Percentiles rank a stretch among this genome's conserved stretches.
Evolutionary conservation across 116 monocot genomes (phyloP).

Genomic region (Phalaenopsis hybrid): DNA sequence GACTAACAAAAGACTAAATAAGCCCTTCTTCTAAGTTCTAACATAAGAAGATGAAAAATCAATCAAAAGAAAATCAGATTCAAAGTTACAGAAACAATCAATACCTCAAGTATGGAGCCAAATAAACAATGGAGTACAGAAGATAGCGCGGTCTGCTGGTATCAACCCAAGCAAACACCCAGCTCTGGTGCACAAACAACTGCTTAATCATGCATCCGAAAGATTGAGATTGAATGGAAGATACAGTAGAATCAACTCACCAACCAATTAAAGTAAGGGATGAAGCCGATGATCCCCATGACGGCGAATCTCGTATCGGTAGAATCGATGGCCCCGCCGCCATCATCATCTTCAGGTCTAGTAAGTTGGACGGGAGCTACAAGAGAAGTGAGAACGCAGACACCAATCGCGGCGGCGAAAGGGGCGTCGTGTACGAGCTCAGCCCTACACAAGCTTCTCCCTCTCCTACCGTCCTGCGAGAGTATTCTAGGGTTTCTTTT

Average conservation of each 20-base stretch:
- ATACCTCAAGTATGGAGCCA: slow-evolving; percentile 93
- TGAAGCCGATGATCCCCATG: slow-evolving; percentile 83
- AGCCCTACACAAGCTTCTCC: slow-evolving; percentile 25
- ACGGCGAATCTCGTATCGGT: slow-evolving; percentile 76
- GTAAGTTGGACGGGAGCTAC: slow-evolving; percentile 29
- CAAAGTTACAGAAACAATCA: too few relatives aligned
- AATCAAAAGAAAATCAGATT: too few relatives aligned
- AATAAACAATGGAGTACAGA: slow-evolving; percentile 71
- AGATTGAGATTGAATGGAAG: background rate
- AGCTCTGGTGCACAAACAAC: slow-evolving; percentile 38
- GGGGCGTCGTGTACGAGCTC: slow-evolving; percentile 75
- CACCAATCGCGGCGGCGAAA: slow-evolving; percentile 77
- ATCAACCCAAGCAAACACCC: slow-evolving; percentile 98
- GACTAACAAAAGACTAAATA: background rate
- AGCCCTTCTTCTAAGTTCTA: too few relatives aligned
- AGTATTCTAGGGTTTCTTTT: background rate
- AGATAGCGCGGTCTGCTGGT: slow-evolving; percentile 66
- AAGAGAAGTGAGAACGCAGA: slow-evolving; percentile 70
- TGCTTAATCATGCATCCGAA: background rate
- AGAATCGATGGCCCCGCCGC: slow-evolving; percentile 39
- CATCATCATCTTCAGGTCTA: slow-evolving; percentile 23
- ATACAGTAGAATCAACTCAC: slow-evolving; percentile 23
- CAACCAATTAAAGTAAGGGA: slow-evolving; percentile 98
- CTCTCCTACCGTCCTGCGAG: slow-evolving; percentile 7
- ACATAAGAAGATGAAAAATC: too few relatives aligned